Conservation (phyloP, 176 grass and related monocot genomes). For the Chloris gayana region DNA sequence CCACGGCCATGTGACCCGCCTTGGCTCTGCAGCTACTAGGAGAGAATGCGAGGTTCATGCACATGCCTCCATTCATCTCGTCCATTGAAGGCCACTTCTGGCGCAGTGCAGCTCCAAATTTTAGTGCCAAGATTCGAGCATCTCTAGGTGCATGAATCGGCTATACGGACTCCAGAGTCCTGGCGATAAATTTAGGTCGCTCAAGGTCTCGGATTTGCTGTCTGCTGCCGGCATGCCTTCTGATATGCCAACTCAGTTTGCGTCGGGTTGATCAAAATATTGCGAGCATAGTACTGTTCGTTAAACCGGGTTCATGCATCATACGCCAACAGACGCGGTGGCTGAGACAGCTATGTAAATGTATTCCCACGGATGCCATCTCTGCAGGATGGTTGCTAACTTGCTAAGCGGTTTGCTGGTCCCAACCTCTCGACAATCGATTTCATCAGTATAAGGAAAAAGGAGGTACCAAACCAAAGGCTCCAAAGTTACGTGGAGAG, state of each 20-base stretch:
- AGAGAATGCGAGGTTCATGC: not conserved
- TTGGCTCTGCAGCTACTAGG: not conserved
- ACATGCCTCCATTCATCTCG: not conserved
- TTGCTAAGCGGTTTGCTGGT: too few species aligned
- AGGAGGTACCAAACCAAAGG: too few species aligned
- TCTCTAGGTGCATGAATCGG: constrained; percentile 36
- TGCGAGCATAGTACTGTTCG: not conserved
- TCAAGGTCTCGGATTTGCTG: constrained; percentile 31
- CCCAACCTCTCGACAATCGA: not conserved
- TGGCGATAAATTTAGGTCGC: not conserved
- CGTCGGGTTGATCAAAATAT: constrained; percentile 14
- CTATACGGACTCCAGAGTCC: not conserved
- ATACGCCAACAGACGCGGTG: not conserved
- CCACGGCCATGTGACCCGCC: constrained; percentile 29
- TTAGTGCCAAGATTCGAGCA: constrained; percentile 12
- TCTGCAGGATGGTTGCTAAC: too few species aligned
- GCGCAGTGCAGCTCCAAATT: not conserved
- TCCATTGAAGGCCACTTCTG: not conserved
- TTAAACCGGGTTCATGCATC: not conserved
- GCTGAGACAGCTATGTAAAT: not conserved
- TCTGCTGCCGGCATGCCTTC: not conserved
- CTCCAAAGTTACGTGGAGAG: too few species aligned
- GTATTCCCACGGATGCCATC: not conserved
- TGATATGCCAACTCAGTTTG: not conserved
- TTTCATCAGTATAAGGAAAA: too few species aligned